Percentiles rank a stretch among this genome's conserved stretches.
phyloP scores from a whole-genome alignment of 129 eudicot species.

The Calendula officinalis region DNA sequence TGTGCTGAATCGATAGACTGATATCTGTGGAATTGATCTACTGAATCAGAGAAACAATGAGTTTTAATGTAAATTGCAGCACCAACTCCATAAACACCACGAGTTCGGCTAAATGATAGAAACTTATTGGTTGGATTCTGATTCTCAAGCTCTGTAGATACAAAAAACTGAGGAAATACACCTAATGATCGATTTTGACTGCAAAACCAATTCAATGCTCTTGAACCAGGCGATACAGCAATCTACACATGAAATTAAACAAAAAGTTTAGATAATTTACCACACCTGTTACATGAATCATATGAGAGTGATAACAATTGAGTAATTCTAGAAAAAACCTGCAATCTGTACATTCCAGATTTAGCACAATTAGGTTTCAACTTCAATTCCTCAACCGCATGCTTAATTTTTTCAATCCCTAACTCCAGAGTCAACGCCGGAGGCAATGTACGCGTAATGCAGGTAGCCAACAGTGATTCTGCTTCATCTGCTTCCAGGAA shows the following conservation, averaged over 20 bases:
- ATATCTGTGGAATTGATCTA: conserved; percentile 41
- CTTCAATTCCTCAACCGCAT: conserved; percentile 55
- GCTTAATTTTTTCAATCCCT: conserved; percentile 55
- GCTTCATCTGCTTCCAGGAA: conserved; percentile 54
- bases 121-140: conserved; percentile 43
- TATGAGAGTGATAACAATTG: background rate
- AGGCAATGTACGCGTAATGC: conserved; percentile 69
- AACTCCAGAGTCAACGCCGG: conserved; percentile 75
- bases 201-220: conserved; percentile 79
- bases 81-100: conserved; percentile 81
- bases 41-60: conserved; percentile 30
- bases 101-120: conserved; percentile 36
- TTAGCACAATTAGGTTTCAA: conserved; percentile 43
- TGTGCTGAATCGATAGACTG: conserved; percentile 46
- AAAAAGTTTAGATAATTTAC: background rate
- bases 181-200: conserved; percentile 58
- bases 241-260: conserved; percentile 42
- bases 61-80: conserved; percentile 54
- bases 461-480: conserved; percentile 53
- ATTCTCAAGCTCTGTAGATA: conserved; percentile 54
- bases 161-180: conserved; percentile 84
- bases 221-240: conserved; percentile 90
- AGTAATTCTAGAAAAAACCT: conserved; percentile 34
- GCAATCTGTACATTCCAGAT: conserved; percentile 73
- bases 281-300: background rate